Evolutionary conservation across 805 yeast genomes (phyloP).

Genomic region (Nakazawaea anatomiae): DNA sequence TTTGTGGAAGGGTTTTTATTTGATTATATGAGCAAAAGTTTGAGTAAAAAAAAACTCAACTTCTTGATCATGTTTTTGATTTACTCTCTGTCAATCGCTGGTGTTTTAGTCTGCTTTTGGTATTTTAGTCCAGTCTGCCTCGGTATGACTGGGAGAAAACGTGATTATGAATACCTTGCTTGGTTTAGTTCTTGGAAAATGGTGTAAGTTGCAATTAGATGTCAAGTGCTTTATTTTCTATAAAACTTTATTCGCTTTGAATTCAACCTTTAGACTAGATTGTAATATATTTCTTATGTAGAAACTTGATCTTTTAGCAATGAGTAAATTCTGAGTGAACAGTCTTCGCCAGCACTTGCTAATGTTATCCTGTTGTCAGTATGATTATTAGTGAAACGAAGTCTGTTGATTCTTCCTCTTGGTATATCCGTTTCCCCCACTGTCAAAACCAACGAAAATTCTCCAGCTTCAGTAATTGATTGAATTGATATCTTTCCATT

Average conservation of each 20-base stretch:
- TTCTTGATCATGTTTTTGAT: conserved; percentile 21
- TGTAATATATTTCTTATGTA: background rate
- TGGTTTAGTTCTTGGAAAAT: conserved; percentile 47
- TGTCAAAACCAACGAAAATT: conserved; percentile 22
- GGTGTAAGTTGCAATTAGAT: conserved; percentile 10
- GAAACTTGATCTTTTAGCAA: background rate
- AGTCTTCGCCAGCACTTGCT: conserved; percentile 63
- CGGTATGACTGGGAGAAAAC: conserved; percentile 54
- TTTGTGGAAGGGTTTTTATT: conserved; percentile 47
- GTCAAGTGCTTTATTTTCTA: too few species aligned
- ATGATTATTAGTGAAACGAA: conserved; percentile 45
- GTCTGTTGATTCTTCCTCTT: conserved; percentile 52
- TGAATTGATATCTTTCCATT: conserved; percentile 52
- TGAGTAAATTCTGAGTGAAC: conserved; percentile 45
- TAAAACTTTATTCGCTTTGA: too few species aligned
- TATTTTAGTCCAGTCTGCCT: conserved; percentile 56
- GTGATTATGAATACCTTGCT: conserved; percentile 35
- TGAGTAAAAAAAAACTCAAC: conserved; percentile 16
- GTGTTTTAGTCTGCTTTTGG: conserved; percentile 50
- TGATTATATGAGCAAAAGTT: conserved; percentile 34
- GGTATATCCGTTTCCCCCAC: conserved; percentile 45
- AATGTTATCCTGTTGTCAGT: conserved; percentile 25
- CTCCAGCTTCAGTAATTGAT: conserved; percentile 23
- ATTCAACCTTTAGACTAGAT: too few species aligned
- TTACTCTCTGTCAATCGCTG: conserved; percentile 33